Percentiles rank a stretch among this genome's conserved stretches.
These are phyloP conservation scores for Cunninghamia lanceolata DNA, from an alignment of 75 land plant genomes.

Conservation along the genomic window DNA sequence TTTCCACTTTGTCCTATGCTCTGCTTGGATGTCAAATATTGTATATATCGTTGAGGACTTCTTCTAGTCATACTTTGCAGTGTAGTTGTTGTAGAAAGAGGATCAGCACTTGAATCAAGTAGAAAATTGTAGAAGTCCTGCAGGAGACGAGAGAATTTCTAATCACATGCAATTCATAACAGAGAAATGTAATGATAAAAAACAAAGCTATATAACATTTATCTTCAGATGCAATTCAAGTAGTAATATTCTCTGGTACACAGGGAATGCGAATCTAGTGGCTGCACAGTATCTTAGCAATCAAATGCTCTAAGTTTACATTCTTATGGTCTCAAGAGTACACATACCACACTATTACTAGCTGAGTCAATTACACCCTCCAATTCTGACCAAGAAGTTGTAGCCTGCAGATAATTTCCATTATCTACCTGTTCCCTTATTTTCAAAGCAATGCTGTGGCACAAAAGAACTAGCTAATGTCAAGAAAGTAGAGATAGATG, in stretches of 20 bases:
- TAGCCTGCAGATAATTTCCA: slow-evolving; percentile 44
- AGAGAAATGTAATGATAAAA: background rate
- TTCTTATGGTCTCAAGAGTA: background rate
- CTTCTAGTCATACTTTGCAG: background rate
- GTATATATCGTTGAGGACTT: slow-evolving; percentile 13
- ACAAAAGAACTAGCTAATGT: background rate
- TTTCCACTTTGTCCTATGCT: background rate
- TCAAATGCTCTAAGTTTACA: background rate
- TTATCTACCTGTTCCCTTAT: slow-evolving; percentile 33
- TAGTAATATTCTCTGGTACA: background rate
- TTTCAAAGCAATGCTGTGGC: slow-evolving; percentile 36
- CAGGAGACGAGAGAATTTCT: background rate
- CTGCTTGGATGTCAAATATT: slow-evolving; percentile 26
- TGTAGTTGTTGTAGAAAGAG: slow-evolving; percentile 13
- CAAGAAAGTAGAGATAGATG: background rate
- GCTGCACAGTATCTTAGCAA: background rate
- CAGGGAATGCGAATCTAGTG: background rate
- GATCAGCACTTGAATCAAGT: too few species aligned
- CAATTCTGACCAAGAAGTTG: slow-evolving; percentile 36
- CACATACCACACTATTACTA: slow-evolving; percentile 27
- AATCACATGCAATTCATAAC: background rate
- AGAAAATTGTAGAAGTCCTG: slow-evolving; percentile 83
- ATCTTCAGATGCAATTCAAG: background rate
- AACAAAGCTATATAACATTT: background rate
- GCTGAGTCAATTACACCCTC: slow-evolving; percentile 13